Percentiles rank a stretch among this genome's conserved stretches.
Conservation (phyloP, 2,329 filamentous ascomycete species). For the Aspergillus sclerotialis region DNA sequence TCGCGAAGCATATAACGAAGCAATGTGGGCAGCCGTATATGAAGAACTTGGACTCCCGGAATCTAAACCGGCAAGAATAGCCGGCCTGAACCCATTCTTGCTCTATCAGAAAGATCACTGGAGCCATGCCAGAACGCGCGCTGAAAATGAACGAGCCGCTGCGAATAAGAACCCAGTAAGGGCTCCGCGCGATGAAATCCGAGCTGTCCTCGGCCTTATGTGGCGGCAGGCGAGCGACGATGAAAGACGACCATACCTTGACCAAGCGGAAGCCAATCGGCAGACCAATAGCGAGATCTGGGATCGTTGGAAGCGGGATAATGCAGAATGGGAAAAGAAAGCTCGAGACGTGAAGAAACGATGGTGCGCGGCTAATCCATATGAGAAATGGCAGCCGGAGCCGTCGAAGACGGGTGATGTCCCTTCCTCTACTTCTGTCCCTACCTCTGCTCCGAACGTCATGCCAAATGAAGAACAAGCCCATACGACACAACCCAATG, state of each 20-base stretch:
- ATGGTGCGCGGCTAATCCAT: slow-evolving; percentile 34
- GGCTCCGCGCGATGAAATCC: slow-evolving; percentile 63
- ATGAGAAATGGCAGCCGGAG: slow-evolving; percentile 21
- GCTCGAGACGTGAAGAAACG: slow-evolving; percentile 32
- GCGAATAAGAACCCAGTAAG: slow-evolving; percentile 64
- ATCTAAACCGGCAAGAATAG: slow-evolving; percentile 62
- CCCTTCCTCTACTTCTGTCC: neutral
- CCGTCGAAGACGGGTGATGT: neutral
- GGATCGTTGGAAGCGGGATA: slow-evolving; percentile 65
- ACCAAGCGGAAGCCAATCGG: slow-evolving; percentile 66
- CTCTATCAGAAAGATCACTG: slow-evolving; percentile 76
- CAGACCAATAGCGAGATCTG: slow-evolving; percentile 56
- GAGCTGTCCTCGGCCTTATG: slow-evolving; percentile 78
- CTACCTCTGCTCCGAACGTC: too few species aligned
- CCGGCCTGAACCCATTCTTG: slow-evolving; percentile 72
- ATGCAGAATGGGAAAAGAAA: slow-evolving; percentile 42
- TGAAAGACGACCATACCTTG: slow-evolving; percentile 69
- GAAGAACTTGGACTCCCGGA: slow-evolving; percentile 67
- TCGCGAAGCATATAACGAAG: slow-evolving; percentile 49
- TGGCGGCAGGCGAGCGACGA: slow-evolving; percentile 73
- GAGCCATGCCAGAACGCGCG: slow-evolving; percentile 56
- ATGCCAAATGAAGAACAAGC: too few species aligned
- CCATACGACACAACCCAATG: too few species aligned
- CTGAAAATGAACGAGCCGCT: slow-evolving; percentile 60
- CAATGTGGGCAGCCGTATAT: slow-evolving; percentile 51